Base-by-base conservation (phyloP, 345 rosid species). In the Corymbia maculata region DNA sequence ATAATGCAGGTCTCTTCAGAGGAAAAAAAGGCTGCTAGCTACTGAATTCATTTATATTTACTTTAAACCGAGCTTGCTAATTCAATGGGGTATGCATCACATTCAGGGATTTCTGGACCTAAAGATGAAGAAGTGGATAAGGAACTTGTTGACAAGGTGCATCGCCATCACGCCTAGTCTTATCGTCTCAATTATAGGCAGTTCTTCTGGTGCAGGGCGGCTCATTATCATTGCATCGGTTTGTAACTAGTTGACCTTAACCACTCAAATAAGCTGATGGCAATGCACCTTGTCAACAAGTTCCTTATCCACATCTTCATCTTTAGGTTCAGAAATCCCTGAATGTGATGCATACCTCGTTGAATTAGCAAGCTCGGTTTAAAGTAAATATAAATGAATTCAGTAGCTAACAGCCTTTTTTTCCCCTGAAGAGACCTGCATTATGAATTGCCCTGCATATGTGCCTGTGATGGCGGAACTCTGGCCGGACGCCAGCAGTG, bases 391-490 rank as follows among this genome's bases (percentile, higher is more conserved):
- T 13, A 44, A 5, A 13, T 75, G 57, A 30, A 24, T 75, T 51
- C 14, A 15, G 7, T 45, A 30, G 19, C 5, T 10, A 51, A 21
- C 4, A 28, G 44, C 13, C 9, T 11, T 28, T 30, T 53, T 26
- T 5, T 3, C 15, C 45, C 36, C 15, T 51, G 14, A 30, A 21
- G 28, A 21, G 15, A 92, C 97, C 95, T 95, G 94, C 96, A 95
- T 95, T 86, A 95, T 92, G 88, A 19, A 95, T 75, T 94, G 96
- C 19, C 96, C 97, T 11, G 97, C 98, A 30, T 94, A 95, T 21
- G 96, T 95, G 51, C 96, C 98, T 16, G 97, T 94, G 86, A 95
- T 94, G 47, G 96, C 42, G 9, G 96, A 94, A 91, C 97, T 93
- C 75, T 95, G 98, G 13, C 96, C 95, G 1, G 98, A 95, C 13